Base-by-base conservation (phyloP, 2,329 filamentous ascomycete genomes). In the Colletotrichum destructivum region DNA sequence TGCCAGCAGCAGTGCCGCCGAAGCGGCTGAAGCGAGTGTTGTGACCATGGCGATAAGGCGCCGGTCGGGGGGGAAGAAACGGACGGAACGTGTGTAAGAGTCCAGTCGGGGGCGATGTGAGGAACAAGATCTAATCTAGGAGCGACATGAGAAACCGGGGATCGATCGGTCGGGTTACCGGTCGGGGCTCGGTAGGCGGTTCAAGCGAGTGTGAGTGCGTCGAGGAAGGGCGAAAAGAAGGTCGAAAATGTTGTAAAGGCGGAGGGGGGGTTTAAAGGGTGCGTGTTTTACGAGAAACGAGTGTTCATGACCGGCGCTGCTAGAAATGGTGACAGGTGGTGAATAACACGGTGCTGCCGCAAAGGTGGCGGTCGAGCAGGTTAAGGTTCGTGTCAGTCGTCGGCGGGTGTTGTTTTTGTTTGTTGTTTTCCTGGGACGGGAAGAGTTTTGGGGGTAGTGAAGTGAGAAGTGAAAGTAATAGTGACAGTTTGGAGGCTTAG, bases 1-100 rank as follows among this genome's bases (percentile, higher is more conserved):
- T 15, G 54, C 44, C 35, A 72, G 42, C 13, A 73, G 60, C 12
- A 73, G 69, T 31, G 69, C 72, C 56, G 69, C 72, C 21, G 69
- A 68, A 26, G 72, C 69, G 69, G 42, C 69, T 12, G 64, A 38
- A 26, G 65, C 60, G 21, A 73, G 56, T 44, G 71, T 68, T 38
- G 54, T 46, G 69, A 72, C 64, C 72, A 73, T 73, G 69, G 69
- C 61, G 68, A 63, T 55, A 18, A 44, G 9, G 52, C 31, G 66
- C 67, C 67, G 68, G 67, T 60, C 62, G 62, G 54, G 31, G 31
- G 15, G 3, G 23, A 35, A 31, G 26, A 16, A 18, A 9, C 23
- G 15, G 26, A 31, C 21, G 26, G 40, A 12, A 55, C 66, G 35
- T 38, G 35, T 38, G 8, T 2, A 52, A 38, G 46, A 31, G 23